Evolutionary conservation across 2,329 filamentous ascomycete genomes (phyloP).

Genomic region (Pseudogymnoascus sp.): DNA sequence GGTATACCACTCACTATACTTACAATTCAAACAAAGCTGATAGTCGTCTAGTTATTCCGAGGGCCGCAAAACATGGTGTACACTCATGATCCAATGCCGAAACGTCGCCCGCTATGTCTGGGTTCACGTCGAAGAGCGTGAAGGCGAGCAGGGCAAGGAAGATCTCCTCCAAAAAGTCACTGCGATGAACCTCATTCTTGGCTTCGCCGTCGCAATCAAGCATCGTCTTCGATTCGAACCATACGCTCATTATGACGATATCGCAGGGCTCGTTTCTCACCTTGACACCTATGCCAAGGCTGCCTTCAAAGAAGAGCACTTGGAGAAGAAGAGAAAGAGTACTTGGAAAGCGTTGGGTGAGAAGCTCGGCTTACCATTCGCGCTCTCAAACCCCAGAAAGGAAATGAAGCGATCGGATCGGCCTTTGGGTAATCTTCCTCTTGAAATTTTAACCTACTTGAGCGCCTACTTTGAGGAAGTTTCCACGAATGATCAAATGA

Average conservation of each 20-base stretch:
- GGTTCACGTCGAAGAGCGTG: constrained; percentile 61
- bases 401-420: constrained; percentile 61
- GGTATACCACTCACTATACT: constrained; percentile 30
- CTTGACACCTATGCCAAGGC: constrained; percentile 64
- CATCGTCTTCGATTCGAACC: constrained; percentile 80
- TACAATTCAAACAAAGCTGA: background rate
- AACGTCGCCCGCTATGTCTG: constrained; percentile 70
- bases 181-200: constrained; percentile 65
- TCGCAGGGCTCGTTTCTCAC: constrained; percentile 59
- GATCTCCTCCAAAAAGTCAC: constrained; percentile 59
- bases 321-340: constrained; percentile 23
- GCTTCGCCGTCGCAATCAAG: constrained; percentile 69
- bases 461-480: constrained; percentile 31
- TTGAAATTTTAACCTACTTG: constrained; percentile 70
- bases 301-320: constrained; percentile 38
- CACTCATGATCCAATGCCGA: constrained; percentile 53
- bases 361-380: constrained; percentile 68
- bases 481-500: constrained; percentile 30
- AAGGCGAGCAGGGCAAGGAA: constrained; percentile 49
- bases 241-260: constrained; percentile 66
- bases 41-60: constrained; percentile 40
- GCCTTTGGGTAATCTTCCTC: constrained; percentile 72
- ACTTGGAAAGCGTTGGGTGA: constrained; percentile 58
- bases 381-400: constrained; percentile 70
- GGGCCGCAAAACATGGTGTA: constrained; percentile 54